Evolutionary conservation across 345 rosid species (phyloP), one percentile per base, ranked within the genome.

Genomic region (Citrus maxima): DNA sequence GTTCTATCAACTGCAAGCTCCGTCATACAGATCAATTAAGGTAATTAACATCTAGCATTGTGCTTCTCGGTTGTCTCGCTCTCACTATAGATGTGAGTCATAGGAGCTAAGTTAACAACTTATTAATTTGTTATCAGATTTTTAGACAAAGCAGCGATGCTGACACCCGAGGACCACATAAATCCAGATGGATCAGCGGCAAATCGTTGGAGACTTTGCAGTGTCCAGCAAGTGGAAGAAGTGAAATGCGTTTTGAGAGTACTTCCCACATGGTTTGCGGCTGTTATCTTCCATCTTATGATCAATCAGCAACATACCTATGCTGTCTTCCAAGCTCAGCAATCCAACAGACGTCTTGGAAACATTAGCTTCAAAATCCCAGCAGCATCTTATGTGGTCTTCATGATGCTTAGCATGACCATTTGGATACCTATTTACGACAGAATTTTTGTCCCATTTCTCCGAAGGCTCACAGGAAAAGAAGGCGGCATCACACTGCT

Each of bases 201-300:
- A 19, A 24, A 87, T 63, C 88, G 81, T 12, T 88, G 91, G 91
- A 77, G 77, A 67, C 89, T 88, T 19, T 88, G 89, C 81, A 87
- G 86, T 13, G 35, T 88, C 83, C 91, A 87, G 80, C 89, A 88
- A 79, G 88, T 87, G 35, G 91, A 88, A 80, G 91, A 87, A 84
- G 72, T 78, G 74, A 88, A 88, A 81, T 88, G 91, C 82, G 6
- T 88, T 34, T 24, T 82, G 32, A 87, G 88, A 74, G 89, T 88
- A 34, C 9, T 88, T 58, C 91, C 91, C 1, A 83, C 87, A 67
- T 88, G 89, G 87, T 63, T 67, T 66, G 38, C 91, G 7, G 85
- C 63, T 9, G 13, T 83, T 63, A 1, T 88, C 4, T 87, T 76
- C 77, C 80, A 78, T 59, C 10, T 80, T 13, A 73, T 77, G 4